Conservation (phyloP, 2,329 filamentous ascomycete genomes). For the Cryphonectria carpinicola region DNA sequence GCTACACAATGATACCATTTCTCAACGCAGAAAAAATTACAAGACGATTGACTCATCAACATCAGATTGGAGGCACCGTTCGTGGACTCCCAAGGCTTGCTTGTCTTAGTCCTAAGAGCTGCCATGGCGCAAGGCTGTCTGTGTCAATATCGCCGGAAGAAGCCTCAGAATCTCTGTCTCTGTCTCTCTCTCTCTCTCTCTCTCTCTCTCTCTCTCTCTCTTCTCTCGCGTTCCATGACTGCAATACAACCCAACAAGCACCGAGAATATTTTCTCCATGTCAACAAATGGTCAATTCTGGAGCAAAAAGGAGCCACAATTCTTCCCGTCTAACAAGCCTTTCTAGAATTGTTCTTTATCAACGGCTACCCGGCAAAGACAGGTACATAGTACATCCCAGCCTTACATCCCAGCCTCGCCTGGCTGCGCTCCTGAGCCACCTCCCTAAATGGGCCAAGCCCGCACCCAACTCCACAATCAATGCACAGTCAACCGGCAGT, state of each 20-base stretch:
- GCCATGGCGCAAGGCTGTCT: neutral
- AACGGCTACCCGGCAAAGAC: slow-evolving; percentile 1
- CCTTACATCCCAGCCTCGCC: neutral
- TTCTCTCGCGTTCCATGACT: neutral
- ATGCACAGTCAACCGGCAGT: neutral
- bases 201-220: no score
- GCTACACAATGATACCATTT: slow-evolving; percentile 13
- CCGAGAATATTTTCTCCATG: neutral
- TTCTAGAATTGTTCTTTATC: slow-evolving; percentile 11
- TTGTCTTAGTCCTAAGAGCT: neutral
- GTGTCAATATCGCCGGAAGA: neutral
- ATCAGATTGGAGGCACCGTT: neutral
- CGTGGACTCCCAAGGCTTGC: neutral
- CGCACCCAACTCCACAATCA: neutral
- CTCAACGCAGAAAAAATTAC: neutral
- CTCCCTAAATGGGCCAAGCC: slow-evolving; percentile 13
- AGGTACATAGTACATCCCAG: slow-evolving; percentile 1
- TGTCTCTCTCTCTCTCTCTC: no score
- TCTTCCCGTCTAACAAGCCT: neutral
- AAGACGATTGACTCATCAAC: neutral
- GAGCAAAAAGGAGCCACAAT: neutral
- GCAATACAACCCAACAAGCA: neutral
- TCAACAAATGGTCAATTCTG: neutral
- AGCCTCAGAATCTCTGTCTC: neutral
- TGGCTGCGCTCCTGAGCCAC: neutral